These are phyloP conservation scores for Talaromyces pinophilus DNA, from an alignment of 2,329 filamentous ascomycete genomes.

Conservation along the genomic window DNA sequence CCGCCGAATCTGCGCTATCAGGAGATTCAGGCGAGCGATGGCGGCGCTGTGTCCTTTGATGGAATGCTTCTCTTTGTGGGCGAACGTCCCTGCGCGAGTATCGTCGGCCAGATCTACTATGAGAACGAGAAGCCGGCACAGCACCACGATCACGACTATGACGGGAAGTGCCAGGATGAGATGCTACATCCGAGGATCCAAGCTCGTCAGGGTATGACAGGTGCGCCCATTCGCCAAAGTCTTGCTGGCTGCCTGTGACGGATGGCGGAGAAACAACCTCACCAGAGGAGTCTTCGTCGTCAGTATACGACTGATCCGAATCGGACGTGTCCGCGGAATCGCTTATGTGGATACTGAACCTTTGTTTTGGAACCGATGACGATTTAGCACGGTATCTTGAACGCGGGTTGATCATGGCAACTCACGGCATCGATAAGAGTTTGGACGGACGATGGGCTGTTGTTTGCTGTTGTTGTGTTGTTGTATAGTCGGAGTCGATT, in stretches of 20 bases:
- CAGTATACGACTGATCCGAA: slow-evolving; percentile 43
- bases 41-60: slow-evolving; percentile 42
- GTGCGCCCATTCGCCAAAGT: slow-evolving; percentile 40
- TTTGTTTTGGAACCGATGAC: slow-evolving; percentile 27
- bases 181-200: slow-evolving; percentile 51
- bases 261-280: slow-evolving; percentile 48
- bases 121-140: slow-evolving; percentile 39
- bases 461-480: background rate
- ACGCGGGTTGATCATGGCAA: slow-evolving; percentile 14
- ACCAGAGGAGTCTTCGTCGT: slow-evolving; percentile 47
- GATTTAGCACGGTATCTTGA: slow-evolving; percentile 19
- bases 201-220: slow-evolving; percentile 49
- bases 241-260: slow-evolving; percentile 43
- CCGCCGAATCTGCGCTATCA: slow-evolving; percentile 65
- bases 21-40: slow-evolving; percentile 55
- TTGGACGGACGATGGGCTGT: background rate
- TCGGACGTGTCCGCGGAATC: slow-evolving; percentile 40
- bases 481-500: background rate
- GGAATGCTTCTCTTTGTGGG: slow-evolving; percentile 34
- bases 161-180: slow-evolving; percentile 44
- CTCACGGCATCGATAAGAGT: slow-evolving; percentile 23
- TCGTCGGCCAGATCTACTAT: slow-evolving; percentile 37
- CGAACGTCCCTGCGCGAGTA: slow-evolving; percentile 39
- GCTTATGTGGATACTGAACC: slow-evolving; percentile 47
- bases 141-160: slow-evolving; percentile 43